These are phyloP conservation scores for Psilocybe cyanescens DNA, from an alignment of 768 basidiomycete species.

Conservation along the genomic window DNA sequence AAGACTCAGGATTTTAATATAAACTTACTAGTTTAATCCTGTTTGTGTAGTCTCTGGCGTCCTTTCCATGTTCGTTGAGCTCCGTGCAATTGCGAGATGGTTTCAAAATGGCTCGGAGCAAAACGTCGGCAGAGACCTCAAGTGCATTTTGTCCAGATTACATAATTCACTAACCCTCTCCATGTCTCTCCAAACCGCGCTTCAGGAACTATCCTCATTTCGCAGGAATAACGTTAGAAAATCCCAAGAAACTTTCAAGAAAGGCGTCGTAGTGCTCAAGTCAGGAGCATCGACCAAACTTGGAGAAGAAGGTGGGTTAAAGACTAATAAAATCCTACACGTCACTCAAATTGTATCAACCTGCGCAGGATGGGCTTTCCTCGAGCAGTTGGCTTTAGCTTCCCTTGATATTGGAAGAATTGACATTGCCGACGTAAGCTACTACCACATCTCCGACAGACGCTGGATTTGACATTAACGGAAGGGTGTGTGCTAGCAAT, in stretches of 20 bases:
- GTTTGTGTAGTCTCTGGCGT: neutral
- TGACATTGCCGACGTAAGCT: constrained; percentile 75
- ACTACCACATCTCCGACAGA: neutral
- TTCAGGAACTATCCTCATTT: constrained; percentile 58
- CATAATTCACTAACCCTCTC: constrained; percentile 9
- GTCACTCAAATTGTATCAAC: constrained; percentile 11
- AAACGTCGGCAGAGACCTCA: neutral
- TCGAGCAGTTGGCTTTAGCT: constrained; percentile 82
- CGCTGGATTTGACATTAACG: constrained; percentile 29
- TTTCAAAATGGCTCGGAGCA: neutral
- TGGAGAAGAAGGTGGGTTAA: constrained; percentile 58
- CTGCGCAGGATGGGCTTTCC: constrained; percentile 70
- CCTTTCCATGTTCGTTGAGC: neutral
- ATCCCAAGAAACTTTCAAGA: constrained; percentile 63
- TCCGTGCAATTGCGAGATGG: neutral
- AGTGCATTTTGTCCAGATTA: constrained; percentile 2
- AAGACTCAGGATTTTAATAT: neutral
- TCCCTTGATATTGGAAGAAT: constrained; percentile 75
- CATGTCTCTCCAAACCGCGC: constrained; percentile 52
- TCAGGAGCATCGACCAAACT: constrained; percentile 45
- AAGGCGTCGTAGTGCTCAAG: constrained; percentile 54
- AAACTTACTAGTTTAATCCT: neutral
- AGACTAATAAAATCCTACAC: constrained; percentile 3
- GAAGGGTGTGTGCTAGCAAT: constrained; percentile 47
- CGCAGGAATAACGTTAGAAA: constrained; percentile 53